phyloP scores from a whole-genome alignment of 768 basidiomycete species.

The Mycena haematopus region DNA sequence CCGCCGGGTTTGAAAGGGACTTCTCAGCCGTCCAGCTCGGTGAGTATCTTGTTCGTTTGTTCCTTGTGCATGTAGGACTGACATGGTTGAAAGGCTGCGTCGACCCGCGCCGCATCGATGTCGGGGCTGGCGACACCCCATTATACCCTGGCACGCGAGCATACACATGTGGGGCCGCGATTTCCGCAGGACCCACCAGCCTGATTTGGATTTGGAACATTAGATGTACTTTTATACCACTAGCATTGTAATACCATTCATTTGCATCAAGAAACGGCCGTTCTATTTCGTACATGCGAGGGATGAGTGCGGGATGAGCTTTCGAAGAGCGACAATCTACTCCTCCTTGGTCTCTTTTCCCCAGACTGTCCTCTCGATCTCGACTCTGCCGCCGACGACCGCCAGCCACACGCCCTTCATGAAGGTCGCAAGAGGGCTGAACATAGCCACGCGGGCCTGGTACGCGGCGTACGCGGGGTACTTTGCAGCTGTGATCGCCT shows the following conservation, averaged over 20 bases:
- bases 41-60: background rate
- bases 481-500: slow-evolving; percentile 78
- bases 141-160: slow-evolving; percentile 8
- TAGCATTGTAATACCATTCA: slow-evolving; percentile 17
- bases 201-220: background rate
- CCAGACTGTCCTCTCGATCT: slow-evolving; percentile 37
- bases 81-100: background rate
- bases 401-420: slow-evolving; percentile 35
- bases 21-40: slow-evolving; percentile 2
- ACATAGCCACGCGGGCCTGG: slow-evolving; percentile 82
- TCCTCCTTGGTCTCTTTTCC: slow-evolving; percentile 31
- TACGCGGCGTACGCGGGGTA: slow-evolving; percentile 80
- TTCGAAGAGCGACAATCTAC: slow-evolving; percentile 5
- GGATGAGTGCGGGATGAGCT: too few relatives aligned
- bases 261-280: background rate
- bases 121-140: background rate
- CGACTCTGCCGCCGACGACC: slow-evolving; percentile 31
- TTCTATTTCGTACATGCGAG: background rate
- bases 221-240: slow-evolving; percentile 6
- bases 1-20: background rate
- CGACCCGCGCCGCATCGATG: background rate
- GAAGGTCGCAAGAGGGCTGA: slow-evolving; percentile 52
- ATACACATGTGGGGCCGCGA: background rate
- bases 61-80: background rate
- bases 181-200: background rate